Conservation (phyloP, 2,329 filamentous ascomycete genomes). For the Trichoderma asperellum region DNA sequence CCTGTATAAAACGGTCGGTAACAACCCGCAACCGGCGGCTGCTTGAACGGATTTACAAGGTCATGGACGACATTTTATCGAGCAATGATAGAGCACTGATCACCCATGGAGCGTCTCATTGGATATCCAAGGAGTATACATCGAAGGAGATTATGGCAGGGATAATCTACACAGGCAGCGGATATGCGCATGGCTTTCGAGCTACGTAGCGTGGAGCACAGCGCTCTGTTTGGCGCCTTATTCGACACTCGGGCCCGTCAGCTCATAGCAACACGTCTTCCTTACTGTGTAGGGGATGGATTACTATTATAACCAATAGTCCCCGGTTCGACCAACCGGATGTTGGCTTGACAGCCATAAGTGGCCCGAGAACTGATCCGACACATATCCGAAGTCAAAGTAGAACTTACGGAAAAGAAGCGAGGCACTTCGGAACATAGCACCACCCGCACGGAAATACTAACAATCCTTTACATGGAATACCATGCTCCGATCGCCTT, state of each 20-base stretch:
- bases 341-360: not conserved
- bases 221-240: not conserved
- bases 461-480: not conserved
- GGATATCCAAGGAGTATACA: not conserved
- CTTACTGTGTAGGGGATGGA: not conserved
- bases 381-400: not conserved
- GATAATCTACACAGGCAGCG: not conserved
- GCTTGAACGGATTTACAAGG: slow-evolving; percentile 31
- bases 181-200: not conserved
- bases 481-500: no score
- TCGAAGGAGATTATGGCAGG: not conserved
- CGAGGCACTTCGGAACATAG: not conserved
- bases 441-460: not conserved
- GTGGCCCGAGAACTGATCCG: not conserved
- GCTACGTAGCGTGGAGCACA: not conserved
- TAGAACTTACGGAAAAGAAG: not conserved
- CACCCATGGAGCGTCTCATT: no score
- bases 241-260: not conserved
- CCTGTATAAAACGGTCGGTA: slow-evolving; percentile 66
- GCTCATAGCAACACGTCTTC: not conserved
- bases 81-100: not conserved
- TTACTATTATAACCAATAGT: not conserved
- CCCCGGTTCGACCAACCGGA: not conserved
- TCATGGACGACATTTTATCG: not conserved
- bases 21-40: slow-evolving; percentile 50